Percentiles rank a stretch among this genome's conserved stretches.
These are phyloP conservation scores for Begonia fuchsioides DNA, from an alignment of 306 rosid species.

Conservation along the genomic window DNA sequence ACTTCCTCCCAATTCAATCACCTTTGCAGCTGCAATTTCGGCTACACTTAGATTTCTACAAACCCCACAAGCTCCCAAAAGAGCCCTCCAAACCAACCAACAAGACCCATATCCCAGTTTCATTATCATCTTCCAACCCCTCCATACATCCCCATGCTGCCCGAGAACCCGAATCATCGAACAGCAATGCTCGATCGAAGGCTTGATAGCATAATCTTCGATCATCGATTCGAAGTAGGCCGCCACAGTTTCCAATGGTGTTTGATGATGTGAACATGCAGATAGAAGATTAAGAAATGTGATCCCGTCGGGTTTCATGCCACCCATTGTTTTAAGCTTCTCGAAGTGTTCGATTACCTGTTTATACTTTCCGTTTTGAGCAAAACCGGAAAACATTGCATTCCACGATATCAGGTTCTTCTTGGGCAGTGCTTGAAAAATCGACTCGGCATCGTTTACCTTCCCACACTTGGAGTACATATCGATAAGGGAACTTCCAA, in stretches of 20 bases:
- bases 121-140: conserved; percentile 31
- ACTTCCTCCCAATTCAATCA: conserved; percentile 28
- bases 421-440: conserved; percentile 27
- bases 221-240: conserved; percentile 33
- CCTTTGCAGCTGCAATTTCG: conserved; percentile 44
- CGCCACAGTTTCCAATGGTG: conserved; percentile 25
- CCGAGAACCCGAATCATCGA: conserved; percentile 58
- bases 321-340: conserved; percentile 25
- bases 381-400: conserved; percentile 46
- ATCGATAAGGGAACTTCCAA: conserved; percentile 52
- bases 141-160: conserved; percentile 40
- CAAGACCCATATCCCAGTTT: conserved; percentile 38
- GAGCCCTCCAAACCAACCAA: conserved; percentile 51
- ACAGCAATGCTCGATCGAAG: conserved; percentile 55
- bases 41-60: conserved; percentile 29
- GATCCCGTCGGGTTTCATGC: conserved; percentile 38
- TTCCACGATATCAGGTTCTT: conserved; percentile 65
- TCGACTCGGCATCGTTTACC: conserved; percentile 27
- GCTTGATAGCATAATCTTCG: conserved; percentile 29
- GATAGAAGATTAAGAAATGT: conserved; percentile 53
- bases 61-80: conserved; percentile 45
- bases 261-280: conserved; percentile 33
- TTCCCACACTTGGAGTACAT: conserved; percentile 77
- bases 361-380: conserved; percentile 35
- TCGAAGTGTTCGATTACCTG: conserved; percentile 30